Evolutionary conservation across 768 basidiomycete genomes (phyloP).

Genomic region (Russula vinacea): DNA sequence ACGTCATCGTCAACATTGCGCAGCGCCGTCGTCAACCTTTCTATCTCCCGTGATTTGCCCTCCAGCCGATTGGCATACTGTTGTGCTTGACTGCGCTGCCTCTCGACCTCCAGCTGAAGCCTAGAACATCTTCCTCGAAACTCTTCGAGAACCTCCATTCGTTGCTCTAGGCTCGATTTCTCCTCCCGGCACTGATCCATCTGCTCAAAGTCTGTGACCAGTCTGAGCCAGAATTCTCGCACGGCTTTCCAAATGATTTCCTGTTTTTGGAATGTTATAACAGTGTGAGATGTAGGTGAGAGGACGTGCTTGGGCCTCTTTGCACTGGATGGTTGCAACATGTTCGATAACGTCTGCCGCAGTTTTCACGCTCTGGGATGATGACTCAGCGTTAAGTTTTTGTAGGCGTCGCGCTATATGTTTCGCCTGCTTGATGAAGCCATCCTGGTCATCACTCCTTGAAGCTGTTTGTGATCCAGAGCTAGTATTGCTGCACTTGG

Average conservation of each 20-base stretch:
- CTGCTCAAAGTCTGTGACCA: conserved; percentile 1
- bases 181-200: not conserved
- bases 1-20: not conserved
- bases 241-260: conserved; percentile 24
- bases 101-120: not conserved
- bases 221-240: conserved; percentile 19
- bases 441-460: not conserved
- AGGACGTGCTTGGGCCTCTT: conserved; percentile 16
- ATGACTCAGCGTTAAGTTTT: conserved; percentile 4
- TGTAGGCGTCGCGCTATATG: conserved; percentile 15
- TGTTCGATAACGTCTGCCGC: conserved; percentile 19
- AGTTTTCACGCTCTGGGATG: conserved; percentile 9
- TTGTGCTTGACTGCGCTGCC: not conserved
- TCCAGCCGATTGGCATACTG: not conserved
- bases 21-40: not conserved
- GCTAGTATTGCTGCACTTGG: not conserved
- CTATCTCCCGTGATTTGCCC: conserved; percentile 5
- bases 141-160: not conserved
- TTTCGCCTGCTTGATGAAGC: conserved; percentile 19
- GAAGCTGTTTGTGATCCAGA: conserved; percentile 2
- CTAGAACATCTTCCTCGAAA: not conserved
- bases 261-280: not conserved
- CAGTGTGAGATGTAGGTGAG: not conserved
- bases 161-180: not conserved
- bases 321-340: conserved; percentile 16